Evolutionary conservation across 768 basidiomycete genomes (phyloP).

Genomic region (Megacollybia marginata): DNA sequence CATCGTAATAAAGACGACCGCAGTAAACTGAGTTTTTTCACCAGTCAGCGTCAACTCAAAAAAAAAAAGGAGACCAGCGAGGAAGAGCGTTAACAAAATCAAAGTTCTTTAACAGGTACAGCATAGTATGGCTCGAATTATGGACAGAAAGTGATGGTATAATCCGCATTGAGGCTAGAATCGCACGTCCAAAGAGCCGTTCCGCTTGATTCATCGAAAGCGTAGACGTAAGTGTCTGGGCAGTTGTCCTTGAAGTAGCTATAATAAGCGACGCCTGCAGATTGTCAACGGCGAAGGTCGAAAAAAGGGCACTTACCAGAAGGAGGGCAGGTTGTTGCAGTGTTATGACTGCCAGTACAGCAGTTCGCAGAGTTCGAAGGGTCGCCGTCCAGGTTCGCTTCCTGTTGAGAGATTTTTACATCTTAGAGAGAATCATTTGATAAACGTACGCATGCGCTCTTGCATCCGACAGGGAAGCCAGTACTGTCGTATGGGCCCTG

Average conservation of each 20-base stretch:
- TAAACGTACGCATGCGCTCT: slow-evolving; percentile 33
- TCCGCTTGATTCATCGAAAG: slow-evolving; percentile 35
- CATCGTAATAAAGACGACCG: too few species aligned
- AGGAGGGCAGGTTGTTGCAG: slow-evolving; percentile 37
- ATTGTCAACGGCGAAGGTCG: slow-evolving; percentile 35
- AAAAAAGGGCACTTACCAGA: slow-evolving; percentile 37
- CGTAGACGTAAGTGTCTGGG: slow-evolving; percentile 33
- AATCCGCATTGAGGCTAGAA: slow-evolving; percentile 18
- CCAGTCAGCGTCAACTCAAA: not conserved
- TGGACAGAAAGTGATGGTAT: slow-evolving; percentile 30
- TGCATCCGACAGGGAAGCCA: slow-evolving; percentile 33
- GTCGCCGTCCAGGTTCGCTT: not conserved
- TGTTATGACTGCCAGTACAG: slow-evolving; percentile 18
- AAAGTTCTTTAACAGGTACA: not conserved
- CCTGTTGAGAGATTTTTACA: slow-evolving; percentile 9
- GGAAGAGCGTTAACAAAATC: not conserved
- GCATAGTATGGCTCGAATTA: not conserved
- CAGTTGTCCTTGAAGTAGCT: slow-evolving; percentile 10
- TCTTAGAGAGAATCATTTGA: slow-evolving; percentile 24
- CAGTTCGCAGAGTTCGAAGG: slow-evolving; percentile 15
- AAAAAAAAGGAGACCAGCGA: not conserved
- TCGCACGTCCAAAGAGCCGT: slow-evolving; percentile 40
- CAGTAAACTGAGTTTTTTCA: not conserved
- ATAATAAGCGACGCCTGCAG: not conserved
- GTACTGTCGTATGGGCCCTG: slow-evolving; percentile 17